Evolutionary conservation across 257 asterid species (phyloP).

Genomic region (Prunella vulgaris): DNA sequence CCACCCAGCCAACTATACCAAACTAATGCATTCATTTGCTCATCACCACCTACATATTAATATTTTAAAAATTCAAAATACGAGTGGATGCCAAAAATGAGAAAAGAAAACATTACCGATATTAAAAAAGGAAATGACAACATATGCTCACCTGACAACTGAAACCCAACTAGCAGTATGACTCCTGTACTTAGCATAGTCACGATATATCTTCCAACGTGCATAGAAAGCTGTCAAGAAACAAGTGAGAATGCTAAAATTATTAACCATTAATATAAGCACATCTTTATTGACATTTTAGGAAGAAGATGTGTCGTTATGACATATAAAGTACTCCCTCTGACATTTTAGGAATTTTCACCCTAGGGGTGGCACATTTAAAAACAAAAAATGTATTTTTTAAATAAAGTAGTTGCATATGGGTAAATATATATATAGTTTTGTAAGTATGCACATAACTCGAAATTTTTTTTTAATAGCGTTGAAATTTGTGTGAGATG

Average conservation of each 20-base stretch:
- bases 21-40: slow-evolving; percentile 77
- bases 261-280: background rate
- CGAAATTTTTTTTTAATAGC: too few relatives aligned
- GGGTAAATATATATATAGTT: too few relatives aligned
- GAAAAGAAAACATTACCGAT: background rate
- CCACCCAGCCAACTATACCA: slow-evolving; percentile 99
- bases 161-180: slow-evolving; percentile 76
- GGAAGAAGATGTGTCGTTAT: background rate
- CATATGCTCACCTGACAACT: slow-evolving; percentile 73
- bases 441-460: too few relatives aligned
- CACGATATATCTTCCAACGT: slow-evolving; percentile 79
- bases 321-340: background rate
- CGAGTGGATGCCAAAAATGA: background rate
- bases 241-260: background rate
- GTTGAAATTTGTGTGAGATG: too few relatives aligned
- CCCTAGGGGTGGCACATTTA: too few relatives aligned
- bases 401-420: too few relatives aligned
- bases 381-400: too few relatives aligned
- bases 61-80: slow-evolving; percentile 4
- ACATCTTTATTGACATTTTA: background rate
- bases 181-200: slow-evolving; percentile 93
- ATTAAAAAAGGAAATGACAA: background rate
- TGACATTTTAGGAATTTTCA: too few relatives aligned
- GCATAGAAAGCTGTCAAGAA: slow-evolving; percentile 57
- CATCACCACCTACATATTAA: slow-evolving; percentile 74